These are phyloP conservation scores for Eucalyptus camaldulensis DNA, from an alignment of 345 rosid species.

Conservation along the genomic window DNA sequence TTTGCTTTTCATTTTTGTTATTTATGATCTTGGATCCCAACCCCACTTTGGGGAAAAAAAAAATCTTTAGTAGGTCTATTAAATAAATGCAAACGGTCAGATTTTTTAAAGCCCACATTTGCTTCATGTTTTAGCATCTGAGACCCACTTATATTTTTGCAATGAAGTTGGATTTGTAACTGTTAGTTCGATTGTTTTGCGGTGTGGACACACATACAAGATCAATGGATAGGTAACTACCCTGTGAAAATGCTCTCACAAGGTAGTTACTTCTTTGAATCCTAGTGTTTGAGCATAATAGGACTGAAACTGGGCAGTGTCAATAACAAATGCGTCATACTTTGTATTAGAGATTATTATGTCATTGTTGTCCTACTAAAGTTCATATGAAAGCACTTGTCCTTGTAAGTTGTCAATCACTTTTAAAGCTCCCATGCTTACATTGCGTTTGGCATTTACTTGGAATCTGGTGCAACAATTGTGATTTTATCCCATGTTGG, in stretches of 20 bases:
- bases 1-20: background rate
- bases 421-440: background rate
- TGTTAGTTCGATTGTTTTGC: background rate
- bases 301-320: background rate
- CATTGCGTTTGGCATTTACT: background rate
- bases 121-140: background rate
- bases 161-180: background rate
- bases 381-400: background rate
- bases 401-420: background rate
- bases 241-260: background rate
- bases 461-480: background rate
- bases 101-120: background rate
- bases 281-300: background rate
- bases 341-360: background rate
- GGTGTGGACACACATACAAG: background rate
- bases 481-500: background rate
- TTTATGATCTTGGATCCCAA: background rate
- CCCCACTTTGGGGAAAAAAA: background rate
- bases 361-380: background rate
- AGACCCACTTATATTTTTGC: background rate
- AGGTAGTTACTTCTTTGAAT: background rate
- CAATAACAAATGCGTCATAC: background rate
- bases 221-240: background rate
- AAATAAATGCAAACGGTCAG: background rate
- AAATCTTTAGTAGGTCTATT: background rate